Evolutionary conservation across 164 flowering plant genomes (phyloP), one percentile per base, ranked within the genome.

Genomic region (Stephania cephalantha): DNA sequence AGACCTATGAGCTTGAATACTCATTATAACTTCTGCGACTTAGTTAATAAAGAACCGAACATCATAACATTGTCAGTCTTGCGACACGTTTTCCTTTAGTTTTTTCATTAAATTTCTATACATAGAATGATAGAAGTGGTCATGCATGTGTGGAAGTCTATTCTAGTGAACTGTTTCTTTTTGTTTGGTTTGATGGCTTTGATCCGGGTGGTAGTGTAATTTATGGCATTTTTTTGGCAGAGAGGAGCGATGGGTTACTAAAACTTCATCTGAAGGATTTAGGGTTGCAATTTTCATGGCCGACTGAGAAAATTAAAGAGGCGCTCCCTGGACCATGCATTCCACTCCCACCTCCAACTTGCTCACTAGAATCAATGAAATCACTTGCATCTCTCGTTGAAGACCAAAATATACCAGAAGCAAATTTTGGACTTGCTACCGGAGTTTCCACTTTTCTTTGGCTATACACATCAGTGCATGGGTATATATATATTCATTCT

Each of bases 391-490:
- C 76, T 82, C 81, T 94, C 67, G 86, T 94, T 50, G 91, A 88
- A 58, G 93, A 92, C 70, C 90, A 87, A 72, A 86, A 83, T 55
- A 83, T 96, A 80, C 93, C 97, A 8, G 97, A 91, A 80, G 92
- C 92, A n/a, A 89, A 88, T 75, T 76, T 83, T 52, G 95, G 88
- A 53, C 89, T 94, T 75, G 85, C 88, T 78, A 77, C 90, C 74
- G 98, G 99, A 76, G 79, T 91, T 22, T 82, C 84, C 52, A 92
- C 99, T 29, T 94, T 94, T 80, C 87, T 94, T 50, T 94, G 94
- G 93, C 81, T 94, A 11, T 94, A 87, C 80, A 85, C 89, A 20
- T 86, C 87, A 63, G 92, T 94, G 77, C 87, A 79, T 48, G 98
- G 99, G 98, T 94, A 80, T 66, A 77, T 9, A 70, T 46, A n/a